phyloP scores from a whole-genome alignment of 768 basidiomycete genomes.

The Agaricus sinodeliciosus region DNA sequence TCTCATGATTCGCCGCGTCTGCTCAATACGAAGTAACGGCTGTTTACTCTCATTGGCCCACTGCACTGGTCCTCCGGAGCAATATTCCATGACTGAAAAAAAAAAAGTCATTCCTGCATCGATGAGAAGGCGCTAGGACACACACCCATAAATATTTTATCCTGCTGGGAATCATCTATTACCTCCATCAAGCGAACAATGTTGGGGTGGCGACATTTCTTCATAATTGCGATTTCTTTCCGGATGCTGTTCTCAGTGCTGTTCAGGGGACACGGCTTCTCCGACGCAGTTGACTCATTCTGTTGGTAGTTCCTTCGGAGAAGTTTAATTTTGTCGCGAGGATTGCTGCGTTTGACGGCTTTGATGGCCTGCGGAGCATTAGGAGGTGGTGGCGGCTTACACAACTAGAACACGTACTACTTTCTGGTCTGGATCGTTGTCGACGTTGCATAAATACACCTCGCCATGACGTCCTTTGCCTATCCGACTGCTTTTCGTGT shows the following conservation, averaged over 20 bases:
- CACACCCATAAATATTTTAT: slow-evolving; percentile 83
- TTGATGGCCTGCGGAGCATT: slow-evolving; percentile 54
- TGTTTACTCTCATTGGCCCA: slow-evolving; percentile 26
- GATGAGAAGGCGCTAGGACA: slow-evolving; percentile 3
- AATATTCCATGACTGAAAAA: slow-evolving; percentile 32
- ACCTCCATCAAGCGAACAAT: slow-evolving; percentile 81
- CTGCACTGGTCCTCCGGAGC: slow-evolving; percentile 34
- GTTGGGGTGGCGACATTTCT: slow-evolving; percentile 74
- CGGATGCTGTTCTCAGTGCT: slow-evolving; percentile 71
- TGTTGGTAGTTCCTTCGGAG: slow-evolving; percentile 36
- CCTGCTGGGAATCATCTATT: slow-evolving; percentile 77
- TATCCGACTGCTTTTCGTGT: slow-evolving; percentile 36
- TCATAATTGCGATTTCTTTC: slow-evolving; percentile 90
- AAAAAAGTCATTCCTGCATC: background rate
- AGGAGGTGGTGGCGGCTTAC: background rate
- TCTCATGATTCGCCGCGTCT: slow-evolving; percentile 33
- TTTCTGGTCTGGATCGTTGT: slow-evolving; percentile 22
- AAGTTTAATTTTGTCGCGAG: slow-evolving; percentile 56
- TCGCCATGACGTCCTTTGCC: slow-evolving; percentile 47
- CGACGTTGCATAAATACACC: slow-evolving; percentile 61
- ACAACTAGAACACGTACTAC: slow-evolving; percentile 33
- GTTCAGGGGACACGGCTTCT: slow-evolving; percentile 29
- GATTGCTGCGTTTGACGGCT: slow-evolving; percentile 56
- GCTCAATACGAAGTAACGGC: slow-evolving; percentile 28
- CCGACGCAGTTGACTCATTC: slow-evolving; percentile 11